Evolutionary conservation across 108 stramenopile genomes (phyloP).

Genomic region (Pseudonitzschia pungens): DNA sequence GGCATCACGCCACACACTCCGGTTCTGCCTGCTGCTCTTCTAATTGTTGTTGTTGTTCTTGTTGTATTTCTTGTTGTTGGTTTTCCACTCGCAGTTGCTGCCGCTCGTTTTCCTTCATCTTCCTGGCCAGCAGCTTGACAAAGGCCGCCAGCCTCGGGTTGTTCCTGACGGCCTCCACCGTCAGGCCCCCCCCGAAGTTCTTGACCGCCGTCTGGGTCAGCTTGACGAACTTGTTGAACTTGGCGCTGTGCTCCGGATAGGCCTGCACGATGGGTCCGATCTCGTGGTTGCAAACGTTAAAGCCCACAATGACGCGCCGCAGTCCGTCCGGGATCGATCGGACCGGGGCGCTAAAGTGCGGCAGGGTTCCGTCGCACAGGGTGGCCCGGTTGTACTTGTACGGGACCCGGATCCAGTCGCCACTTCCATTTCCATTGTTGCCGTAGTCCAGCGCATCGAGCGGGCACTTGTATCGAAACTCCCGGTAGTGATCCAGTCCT

Average conservation of each 20-base stretch:
- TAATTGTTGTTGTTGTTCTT: background rate
- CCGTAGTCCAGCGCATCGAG: background rate
- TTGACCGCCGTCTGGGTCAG: background rate
- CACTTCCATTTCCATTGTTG: background rate
- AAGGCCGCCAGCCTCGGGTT: constrained; percentile 8
- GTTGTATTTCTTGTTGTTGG: too few species aligned
- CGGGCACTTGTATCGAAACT: background rate
- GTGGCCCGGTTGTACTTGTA: constrained; percentile 1
- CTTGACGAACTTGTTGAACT: background rate
- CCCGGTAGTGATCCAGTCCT: background rate
- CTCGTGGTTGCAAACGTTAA: constrained; percentile 9
- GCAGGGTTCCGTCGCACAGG: constrained; percentile 1
- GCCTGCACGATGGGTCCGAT: constrained; percentile 4
- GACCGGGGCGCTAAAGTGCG: constrained; percentile 5
- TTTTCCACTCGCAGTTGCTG: too few species aligned
- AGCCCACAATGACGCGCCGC: constrained; percentile 3
- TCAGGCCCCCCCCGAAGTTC: background rate
- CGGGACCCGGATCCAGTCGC: background rate
- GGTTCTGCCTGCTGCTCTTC: background rate
- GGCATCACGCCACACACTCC: background rate
- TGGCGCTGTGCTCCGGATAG: constrained; percentile 1
- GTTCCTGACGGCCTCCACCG: background rate
- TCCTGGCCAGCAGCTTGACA: background rate
- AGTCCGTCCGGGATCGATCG: background rate
- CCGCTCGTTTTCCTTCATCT: constrained; percentile 9